Percentiles rank a stretch among this genome's conserved stretches.
phyloP scores from a whole-genome alignment of 805 yeast genomes.

The Candida arabinofermentans region DNA sequence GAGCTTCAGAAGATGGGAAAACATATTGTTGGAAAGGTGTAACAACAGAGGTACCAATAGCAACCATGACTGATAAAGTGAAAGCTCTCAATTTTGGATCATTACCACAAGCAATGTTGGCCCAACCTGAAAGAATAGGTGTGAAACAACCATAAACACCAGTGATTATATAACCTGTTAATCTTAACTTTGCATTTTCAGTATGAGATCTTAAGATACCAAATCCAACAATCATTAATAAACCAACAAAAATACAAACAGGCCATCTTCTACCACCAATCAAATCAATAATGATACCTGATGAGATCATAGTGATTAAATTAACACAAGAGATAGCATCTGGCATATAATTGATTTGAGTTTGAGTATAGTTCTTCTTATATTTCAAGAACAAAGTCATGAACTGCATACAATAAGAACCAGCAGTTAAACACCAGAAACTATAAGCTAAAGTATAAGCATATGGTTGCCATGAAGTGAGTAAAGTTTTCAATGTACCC shows the following conservation, averaged over 20 bases:
- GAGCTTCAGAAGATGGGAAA: conserved; percentile 32
- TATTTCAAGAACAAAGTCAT: conserved; percentile 37
- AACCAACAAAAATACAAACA: conserved; percentile 42
- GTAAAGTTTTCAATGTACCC: conserved; percentile 37
- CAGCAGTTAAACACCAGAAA: conserved; percentile 26
- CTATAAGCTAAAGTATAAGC: conserved; percentile 22
- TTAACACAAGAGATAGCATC: conserved; percentile 54
- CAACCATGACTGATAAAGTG: conserved; percentile 25
- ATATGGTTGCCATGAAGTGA: conserved; percentile 46
- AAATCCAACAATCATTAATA: conserved; percentile 37
- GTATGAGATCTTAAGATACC: conserved; percentile 18
- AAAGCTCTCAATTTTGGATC: conserved; percentile 25
- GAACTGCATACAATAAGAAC: conserved; percentile 24
- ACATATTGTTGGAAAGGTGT: conserved; percentile 29
- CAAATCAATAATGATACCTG: conserved; percentile 27
- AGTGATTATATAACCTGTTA: conserved; percentile 21
- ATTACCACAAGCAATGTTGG: conserved; percentile 46
- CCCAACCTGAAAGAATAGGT: conserved; percentile 61
- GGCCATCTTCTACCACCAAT: conserved; percentile 21
- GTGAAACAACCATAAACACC: conserved; percentile 45
- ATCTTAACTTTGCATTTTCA: conserved; percentile 14
- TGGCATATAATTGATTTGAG: conserved; percentile 48
- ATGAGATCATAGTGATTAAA: conserved; percentile 39
- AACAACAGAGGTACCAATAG: conserved; percentile 22
- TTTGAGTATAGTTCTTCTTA: conserved; percentile 41